A percentile compares a stretch with the other conserved stretches of the same genome.
phyloP scores from a whole-genome alignment of 2,329 filamentous ascomycete genomes.

The Xylaria sp. region DNA sequence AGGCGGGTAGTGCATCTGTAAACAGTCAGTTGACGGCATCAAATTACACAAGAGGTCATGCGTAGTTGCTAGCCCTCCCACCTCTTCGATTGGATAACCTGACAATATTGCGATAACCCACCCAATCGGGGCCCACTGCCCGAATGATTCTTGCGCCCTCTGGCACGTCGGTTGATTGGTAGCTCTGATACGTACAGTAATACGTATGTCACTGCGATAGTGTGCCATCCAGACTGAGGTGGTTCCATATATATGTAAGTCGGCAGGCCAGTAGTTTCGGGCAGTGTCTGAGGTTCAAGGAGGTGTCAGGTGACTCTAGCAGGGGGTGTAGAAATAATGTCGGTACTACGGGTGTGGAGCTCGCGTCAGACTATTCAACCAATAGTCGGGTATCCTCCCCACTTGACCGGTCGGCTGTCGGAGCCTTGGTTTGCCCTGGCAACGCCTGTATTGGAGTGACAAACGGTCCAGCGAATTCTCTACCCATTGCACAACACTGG shows the following conservation, averaged over 20 bases:
- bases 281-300: conserved; percentile 27
- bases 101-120: conserved; percentile 9
- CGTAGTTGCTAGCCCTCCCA: conserved; percentile 27
- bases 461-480: conserved; percentile 12
- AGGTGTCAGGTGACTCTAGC: conserved; percentile 17
- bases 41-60: conserved; percentile 37
- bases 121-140: conserved; percentile 22
- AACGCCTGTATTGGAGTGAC: conserved; percentile 26
- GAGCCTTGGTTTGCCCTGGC: conserved; percentile 26
- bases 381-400: background rate
- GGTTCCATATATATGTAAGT: conserved; percentile 5
- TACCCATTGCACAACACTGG: conserved; percentile 12
- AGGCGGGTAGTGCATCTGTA: conserved; percentile 6
- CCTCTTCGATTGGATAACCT: conserved; percentile 27
- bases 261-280: conserved; percentile 22
- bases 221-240: conserved; percentile 17
- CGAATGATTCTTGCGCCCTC: conserved; percentile 3
- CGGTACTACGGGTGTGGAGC: background rate
- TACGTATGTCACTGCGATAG: background rate
- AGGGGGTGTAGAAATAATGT: background rate
- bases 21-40: conserved; percentile 35
- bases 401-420: conserved; percentile 19
- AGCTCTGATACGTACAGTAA: conserved; percentile 7
- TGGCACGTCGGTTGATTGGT: conserved; percentile 17
- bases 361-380: background rate